Percentiles rank a stretch among this genome's conserved stretches.
phyloP scores from a whole-genome alignment of 2,329 filamentous ascomycete genomes.

The Chaetomium sp. region DNA sequence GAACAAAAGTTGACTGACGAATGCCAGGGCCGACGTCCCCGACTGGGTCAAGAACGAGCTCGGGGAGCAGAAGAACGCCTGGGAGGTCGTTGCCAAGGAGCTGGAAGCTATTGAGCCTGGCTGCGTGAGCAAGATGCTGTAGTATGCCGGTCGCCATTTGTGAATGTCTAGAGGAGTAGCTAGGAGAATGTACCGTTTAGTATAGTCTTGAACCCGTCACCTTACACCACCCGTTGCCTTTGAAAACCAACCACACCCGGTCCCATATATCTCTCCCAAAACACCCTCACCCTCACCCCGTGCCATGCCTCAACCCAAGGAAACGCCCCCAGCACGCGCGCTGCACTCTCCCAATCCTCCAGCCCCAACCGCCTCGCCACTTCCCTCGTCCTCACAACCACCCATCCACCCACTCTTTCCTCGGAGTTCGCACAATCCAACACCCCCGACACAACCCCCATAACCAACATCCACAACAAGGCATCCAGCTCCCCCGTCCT shows the following conservation, averaged over 20 bases:
- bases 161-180: background rate
- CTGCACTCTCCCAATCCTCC: conserved; percentile 8
- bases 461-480: conserved; percentile 19
- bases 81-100: conserved; percentile 37
- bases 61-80: conserved; percentile 35
- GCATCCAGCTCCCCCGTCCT: conserved; percentile 7
- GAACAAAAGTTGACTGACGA: background rate
- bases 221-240: background rate
- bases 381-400: background rate
- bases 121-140: conserved; percentile 31
- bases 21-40: conserved; percentile 33
- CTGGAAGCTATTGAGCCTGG: conserved; percentile 38
- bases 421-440: background rate
- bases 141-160: background rate
- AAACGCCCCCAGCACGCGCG: conserved; percentile 18
- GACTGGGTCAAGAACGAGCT: conserved; percentile 33
- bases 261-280: conserved; percentile 16
- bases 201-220: too few relatives aligned
- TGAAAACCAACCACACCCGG: background rate
- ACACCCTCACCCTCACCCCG: conserved; percentile 22
- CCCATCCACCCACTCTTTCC: background rate
- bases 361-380: conserved; percentile 1
- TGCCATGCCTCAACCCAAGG: conserved; percentile 36
- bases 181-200: background rate
- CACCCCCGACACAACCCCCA: conserved; percentile 21